Evolutionary conservation across 73 alveolate species (phyloP), one percentile per base, ranked within the genome.

Genomic region (Urostyla sp.): DNA sequence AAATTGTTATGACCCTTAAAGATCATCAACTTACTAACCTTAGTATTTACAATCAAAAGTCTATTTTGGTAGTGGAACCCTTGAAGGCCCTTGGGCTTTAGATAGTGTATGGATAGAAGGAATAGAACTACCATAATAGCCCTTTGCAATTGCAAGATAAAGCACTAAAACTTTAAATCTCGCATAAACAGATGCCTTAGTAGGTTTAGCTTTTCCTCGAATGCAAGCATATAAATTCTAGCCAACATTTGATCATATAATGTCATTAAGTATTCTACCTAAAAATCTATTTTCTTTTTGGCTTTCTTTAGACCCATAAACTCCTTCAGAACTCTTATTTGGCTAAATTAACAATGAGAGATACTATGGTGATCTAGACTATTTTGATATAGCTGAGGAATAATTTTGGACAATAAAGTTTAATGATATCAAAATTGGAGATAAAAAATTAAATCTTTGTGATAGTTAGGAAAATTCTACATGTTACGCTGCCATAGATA

Each of bases 321-420:
- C 74, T 0, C 91, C 84, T 31, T 75, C 94, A 51, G 94, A 88
- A 38, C 51, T 93, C 45, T 31, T 81, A 18, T 58, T 93, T n/a
- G 98, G 98, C 23, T 86, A 88, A 35, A 63, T 75, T 0, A 84
- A 93, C 63, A 74, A 91, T 32, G 15, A 50, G 1, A 55, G 72
- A 66, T 85, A 52, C 51, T 55, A 44, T 45, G 96, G 96, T 16
- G 90, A 88, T 35, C 49, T 92, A 26, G 45, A 67, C 28, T 92
- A 86, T 59, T 77, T 56, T 66, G 84, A 75, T 52, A 92, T 92
- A 6, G 80, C 91, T 57, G 94, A 91, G 53, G 58, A 91, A 75
- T 86, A 87, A 63, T 92, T 87, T 67, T 92, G 98, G 98, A 91
- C 87, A 32, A 88, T 92, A 21, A 63, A 67, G 38, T 67, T 90